Evolutionary conservation across 768 basidiomycete genomes (phyloP), one percentile per base, ranked within the genome.

Genomic region (Vishniacozyma victoriae): DNA sequence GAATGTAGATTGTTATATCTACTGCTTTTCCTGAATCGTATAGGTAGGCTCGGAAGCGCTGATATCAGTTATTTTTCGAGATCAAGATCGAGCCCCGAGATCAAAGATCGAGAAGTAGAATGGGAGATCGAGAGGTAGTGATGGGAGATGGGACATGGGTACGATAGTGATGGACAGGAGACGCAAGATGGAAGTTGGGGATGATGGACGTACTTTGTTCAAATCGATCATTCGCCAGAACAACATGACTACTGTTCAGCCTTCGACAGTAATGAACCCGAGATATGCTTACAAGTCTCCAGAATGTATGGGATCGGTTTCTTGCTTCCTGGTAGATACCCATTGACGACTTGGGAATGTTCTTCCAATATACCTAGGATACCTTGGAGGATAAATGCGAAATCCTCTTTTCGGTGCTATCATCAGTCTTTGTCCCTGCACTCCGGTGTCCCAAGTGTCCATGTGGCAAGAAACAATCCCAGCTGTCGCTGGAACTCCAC

Each of bases 171-270:
- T n/a, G n/a, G n/a, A n/a, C n/a, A n/a, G n/a, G n/a, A n/a, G 13
- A 6, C 9, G 16, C 1, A 24, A 3, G 35, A 33, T 26, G 18
- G 9, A 35, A 38, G 7, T 22, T n/a, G n/a, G n/a, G n/a, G n/a
- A n/a, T n/a, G 25, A 15, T n/a, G 4, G 18, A 54, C 74, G 26
- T 35, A 90, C 91, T 77, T 88, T 95, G 75, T 97, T 97, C 19
- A 88, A 71, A 55, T 96, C 93, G 31, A 95, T 75, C 71, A 89
- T 80, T 72, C 91, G 87, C 92, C 92, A 96, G 41, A 93, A 62
- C 3, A 76, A 61, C 52, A 75, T 68, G 44, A 73, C 62, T 69
- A 25, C 12, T 1, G 0, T 4, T 25, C n/a, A 13, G 11, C 15
- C 11, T 25, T 23, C 5, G 15, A 20, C 39, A 43, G 41, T 43